These are phyloP conservation scores for Friedmanniomyces simplex DNA, from an alignment of 495 filamentous ascomycete species.

Conservation along the genomic window DNA sequence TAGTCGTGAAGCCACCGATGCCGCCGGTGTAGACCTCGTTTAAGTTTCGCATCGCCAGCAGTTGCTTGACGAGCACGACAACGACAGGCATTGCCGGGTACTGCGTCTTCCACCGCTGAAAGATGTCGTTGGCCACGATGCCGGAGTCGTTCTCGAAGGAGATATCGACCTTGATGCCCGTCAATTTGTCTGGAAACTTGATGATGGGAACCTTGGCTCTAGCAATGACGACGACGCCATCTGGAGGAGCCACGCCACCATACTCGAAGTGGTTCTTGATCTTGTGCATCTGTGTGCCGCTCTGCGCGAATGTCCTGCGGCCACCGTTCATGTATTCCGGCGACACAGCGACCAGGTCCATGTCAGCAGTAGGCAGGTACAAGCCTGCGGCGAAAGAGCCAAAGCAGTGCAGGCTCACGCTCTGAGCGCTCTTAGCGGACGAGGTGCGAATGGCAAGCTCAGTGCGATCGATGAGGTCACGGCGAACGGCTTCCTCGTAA, in stretches of 20 bases:
- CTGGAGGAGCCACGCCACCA: slow-evolving; percentile 38
- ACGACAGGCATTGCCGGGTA: slow-evolving; percentile 78
- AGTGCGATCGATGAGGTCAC: slow-evolving; percentile 58
- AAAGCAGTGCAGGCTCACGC: slow-evolving; percentile 52
- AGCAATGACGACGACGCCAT: slow-evolving; percentile 52
- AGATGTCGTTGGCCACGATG: slow-evolving; percentile 64
- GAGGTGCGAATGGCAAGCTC: slow-evolving; percentile 40
- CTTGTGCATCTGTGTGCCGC: slow-evolving; percentile 33
- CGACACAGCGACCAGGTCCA: slow-evolving; percentile 84
- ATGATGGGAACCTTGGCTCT: slow-evolving; percentile 83
- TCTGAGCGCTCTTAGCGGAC: slow-evolving; percentile 32
- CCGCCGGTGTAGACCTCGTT: slow-evolving; percentile 87
- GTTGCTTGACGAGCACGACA: slow-evolving; percentile 82
- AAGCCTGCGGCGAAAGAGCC: slow-evolving; percentile 85
- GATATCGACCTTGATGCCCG: slow-evolving; percentile 70
- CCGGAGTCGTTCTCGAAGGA: slow-evolving; percentile 90
- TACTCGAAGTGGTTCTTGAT: slow-evolving; percentile 44
- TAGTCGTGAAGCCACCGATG: slow-evolving; percentile 88
- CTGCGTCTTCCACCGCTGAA: slow-evolving; percentile 60
- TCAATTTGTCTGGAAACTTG: slow-evolving; percentile 69
- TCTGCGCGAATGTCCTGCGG: slow-evolving; percentile 36
- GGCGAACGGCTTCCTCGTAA: slow-evolving; percentile 65
- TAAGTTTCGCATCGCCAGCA: slow-evolving; percentile 73
- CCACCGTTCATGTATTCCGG: slow-evolving; percentile 41
- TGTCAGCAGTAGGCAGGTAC: slow-evolving; percentile 84